Percentiles rank a stretch among this genome's conserved stretches.
These are phyloP conservation scores for Xylaria palmicola DNA, from an alignment of 495 filamentous ascomycete species.

Conservation along the genomic window DNA sequence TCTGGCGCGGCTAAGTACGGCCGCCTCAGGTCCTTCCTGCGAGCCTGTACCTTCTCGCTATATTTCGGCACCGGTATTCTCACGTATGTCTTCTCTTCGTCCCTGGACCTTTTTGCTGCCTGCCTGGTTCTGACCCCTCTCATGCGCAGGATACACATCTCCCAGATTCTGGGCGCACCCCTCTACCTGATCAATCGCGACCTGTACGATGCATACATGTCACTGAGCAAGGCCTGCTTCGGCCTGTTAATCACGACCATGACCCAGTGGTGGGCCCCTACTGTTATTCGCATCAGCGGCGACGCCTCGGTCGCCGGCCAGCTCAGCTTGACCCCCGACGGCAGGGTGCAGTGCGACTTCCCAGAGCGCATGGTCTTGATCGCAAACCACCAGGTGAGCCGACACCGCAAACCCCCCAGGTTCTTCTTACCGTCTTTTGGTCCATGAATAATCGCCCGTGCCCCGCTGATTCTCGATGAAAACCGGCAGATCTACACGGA, in stretches of 20 bases:
- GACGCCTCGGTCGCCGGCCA: constrained; percentile 71
- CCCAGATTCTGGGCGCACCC: constrained; percentile 67
- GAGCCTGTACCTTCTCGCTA: constrained; percentile 59
- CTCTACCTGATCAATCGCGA: constrained; percentile 69
- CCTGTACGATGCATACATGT: constrained; percentile 75
- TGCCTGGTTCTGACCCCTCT: constrained; percentile 10
- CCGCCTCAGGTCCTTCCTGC: constrained; percentile 59
- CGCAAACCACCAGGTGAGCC: constrained; percentile 73
- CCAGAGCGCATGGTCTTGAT: constrained; percentile 77
- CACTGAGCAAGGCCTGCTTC: constrained; percentile 73
- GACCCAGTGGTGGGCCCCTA: constrained; percentile 81
- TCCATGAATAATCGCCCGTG: background rate
- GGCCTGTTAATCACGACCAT: constrained; percentile 70
- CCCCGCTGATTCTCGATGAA: constrained; percentile 14
- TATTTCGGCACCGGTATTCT: constrained; percentile 64
- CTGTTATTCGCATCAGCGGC: constrained; percentile 71
- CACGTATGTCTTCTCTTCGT: constrained; percentile 30
- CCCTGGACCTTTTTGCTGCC: constrained; percentile 8
- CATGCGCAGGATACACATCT: constrained; percentile 54
- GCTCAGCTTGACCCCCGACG: constrained; percentile 61
- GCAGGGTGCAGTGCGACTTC: constrained; percentile 68
- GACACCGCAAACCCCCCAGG: background rate
- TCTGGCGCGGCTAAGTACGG: constrained; percentile 69
- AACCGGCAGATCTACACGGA: constrained; percentile 72
- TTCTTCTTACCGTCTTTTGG: background rate